Evolutionary conservation across 106 monocot species (phyloP).

Genomic region (Allium sativum): DNA sequence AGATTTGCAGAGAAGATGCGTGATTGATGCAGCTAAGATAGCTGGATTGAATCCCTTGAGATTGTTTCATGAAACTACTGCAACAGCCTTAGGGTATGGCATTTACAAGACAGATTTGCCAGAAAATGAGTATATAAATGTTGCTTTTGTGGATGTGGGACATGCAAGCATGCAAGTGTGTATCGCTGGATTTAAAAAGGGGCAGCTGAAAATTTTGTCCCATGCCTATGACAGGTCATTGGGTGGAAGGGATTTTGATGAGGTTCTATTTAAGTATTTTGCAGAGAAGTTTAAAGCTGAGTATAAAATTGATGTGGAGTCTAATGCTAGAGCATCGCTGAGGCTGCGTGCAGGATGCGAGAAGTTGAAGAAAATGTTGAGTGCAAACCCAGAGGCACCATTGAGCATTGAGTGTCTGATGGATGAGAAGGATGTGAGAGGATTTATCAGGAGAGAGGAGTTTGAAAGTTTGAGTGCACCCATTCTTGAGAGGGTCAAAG

Average conservation of each 20-base stretch:
- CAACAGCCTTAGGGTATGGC: slow-evolving; percentile 65
- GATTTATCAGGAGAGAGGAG: slow-evolving; percentile 68
- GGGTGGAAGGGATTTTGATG: slow-evolving; percentile 87
- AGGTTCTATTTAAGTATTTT: slow-evolving; percentile 61
- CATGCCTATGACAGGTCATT: slow-evolving; percentile 58
- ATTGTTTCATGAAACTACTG: slow-evolving; percentile 74
- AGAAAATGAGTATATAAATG: slow-evolving; percentile 45
- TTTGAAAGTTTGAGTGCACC: slow-evolving; percentile 61
- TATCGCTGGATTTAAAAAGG: slow-evolving; percentile 57
- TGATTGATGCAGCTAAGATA: slow-evolving; percentile 63
- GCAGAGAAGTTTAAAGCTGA: slow-evolving; percentile 60
- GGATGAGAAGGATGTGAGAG: slow-evolving; percentile 84
- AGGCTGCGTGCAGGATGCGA: slow-evolving; percentile 63
- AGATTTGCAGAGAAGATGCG: slow-evolving; percentile 71
- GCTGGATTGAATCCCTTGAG: slow-evolving; percentile 73
- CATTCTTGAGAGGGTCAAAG: slow-evolving; percentile 51
- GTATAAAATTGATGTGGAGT: slow-evolving; percentile 60
- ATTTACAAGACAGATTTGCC: slow-evolving; percentile 72
- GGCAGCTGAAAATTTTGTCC: slow-evolving; percentile 44
- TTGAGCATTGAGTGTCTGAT: slow-evolving; percentile 76
- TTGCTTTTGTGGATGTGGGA: slow-evolving; percentile 79
- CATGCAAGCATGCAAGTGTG: slow-evolving; percentile 82
- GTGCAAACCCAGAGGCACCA: slow-evolving; percentile 81
- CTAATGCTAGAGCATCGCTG: slow-evolving; percentile 58
- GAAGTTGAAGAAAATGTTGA: slow-evolving; percentile 82